Evolutionary conservation across 805 yeast genomes (phyloP).

Genomic region (Teunomyces pallodes): DNA sequence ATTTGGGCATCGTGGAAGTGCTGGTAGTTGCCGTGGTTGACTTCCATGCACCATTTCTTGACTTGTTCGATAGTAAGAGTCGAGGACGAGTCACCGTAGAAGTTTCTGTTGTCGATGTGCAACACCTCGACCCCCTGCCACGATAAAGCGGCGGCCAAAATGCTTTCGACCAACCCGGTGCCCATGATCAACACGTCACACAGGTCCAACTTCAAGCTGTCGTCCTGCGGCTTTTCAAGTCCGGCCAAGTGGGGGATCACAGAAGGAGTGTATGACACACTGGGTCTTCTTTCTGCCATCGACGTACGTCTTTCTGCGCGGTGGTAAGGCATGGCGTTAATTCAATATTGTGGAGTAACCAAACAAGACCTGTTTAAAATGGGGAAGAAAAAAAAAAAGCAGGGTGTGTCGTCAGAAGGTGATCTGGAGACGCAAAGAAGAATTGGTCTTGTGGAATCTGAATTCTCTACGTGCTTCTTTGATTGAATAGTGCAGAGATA

Average conservation of each 20-base stretch:
- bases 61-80: slow-evolving; percentile 85
- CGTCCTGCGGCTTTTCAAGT: slow-evolving; percentile 66
- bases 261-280: slow-evolving; percentile 42
- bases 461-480: background rate
- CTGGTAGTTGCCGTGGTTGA: slow-evolving; percentile 46
- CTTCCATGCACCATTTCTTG: slow-evolving; percentile 75
- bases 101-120: slow-evolving; percentile 80
- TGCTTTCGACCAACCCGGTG: slow-evolving; percentile 85
- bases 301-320: slow-evolving; percentile 53
- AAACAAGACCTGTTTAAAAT: no score
- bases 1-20: slow-evolving; percentile 71
- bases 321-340: slow-evolving; percentile 4
- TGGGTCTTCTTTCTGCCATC: slow-evolving; percentile 67
- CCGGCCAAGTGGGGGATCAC: slow-evolving; percentile 74
- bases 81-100: slow-evolving; percentile 88
- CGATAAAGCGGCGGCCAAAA: slow-evolving; percentile 88
- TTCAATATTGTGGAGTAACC: no score
- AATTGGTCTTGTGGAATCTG: no score
- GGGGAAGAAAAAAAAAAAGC: no score
- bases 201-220: slow-evolving; percentile 57
- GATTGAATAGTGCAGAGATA: background rate
- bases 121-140: slow-evolving; percentile 98
- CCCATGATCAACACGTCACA: slow-evolving; percentile 91
- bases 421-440: no score
- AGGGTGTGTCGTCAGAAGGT: no score